A percentile compares a stretch with the other conserved stretches of the same genome.
These are phyloP conservation scores for Ganoderma lucidum DNA, from an alignment of 1,284 basidiomycete genomes.

Conservation along the genomic window DNA sequence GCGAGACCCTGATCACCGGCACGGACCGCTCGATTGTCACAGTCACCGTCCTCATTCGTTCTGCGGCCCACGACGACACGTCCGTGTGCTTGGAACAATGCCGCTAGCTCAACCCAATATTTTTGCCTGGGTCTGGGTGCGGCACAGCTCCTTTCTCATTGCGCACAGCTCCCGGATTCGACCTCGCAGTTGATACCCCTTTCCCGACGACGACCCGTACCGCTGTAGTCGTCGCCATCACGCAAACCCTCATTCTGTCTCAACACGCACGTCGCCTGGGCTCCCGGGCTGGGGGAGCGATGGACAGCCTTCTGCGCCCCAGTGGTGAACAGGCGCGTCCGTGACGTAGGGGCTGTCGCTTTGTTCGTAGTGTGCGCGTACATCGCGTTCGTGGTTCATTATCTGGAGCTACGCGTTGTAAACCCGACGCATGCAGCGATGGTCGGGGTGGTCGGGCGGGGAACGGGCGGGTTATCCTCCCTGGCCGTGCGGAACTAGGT, in stretches of 20 bases:
- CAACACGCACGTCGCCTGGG: background rate
- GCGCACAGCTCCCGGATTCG: background rate
- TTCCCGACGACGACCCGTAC: background rate
- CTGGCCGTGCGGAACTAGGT: slow-evolving; percentile 3
- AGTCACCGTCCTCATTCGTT: background rate
- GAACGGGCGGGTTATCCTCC: slow-evolving; percentile 4
- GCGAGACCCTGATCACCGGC: background rate
- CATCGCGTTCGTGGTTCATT: background rate
- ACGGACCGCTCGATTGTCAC: background rate
- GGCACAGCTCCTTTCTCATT: background rate
- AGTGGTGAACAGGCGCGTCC: background rate
- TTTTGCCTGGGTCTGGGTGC: background rate
- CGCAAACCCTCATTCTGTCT: background rate
- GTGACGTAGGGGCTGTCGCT: slow-evolving; percentile 1
- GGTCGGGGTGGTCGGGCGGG: slow-evolving; percentile 7
- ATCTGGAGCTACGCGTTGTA: background rate
- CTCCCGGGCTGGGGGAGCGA: slow-evolving; percentile 10
- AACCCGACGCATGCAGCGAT: slow-evolving; percentile 10
- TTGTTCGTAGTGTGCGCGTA: background rate
- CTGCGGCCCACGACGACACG: background rate
- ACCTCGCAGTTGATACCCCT: background rate
- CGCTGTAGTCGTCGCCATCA: background rate
- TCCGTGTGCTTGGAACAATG: background rate
- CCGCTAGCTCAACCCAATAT: background rate
- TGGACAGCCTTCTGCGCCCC: background rate